These are phyloP conservation scores for Xylogone sp. DNA, from an alignment of 2,329 filamentous ascomycete genomes.

Conservation along the genomic window DNA sequence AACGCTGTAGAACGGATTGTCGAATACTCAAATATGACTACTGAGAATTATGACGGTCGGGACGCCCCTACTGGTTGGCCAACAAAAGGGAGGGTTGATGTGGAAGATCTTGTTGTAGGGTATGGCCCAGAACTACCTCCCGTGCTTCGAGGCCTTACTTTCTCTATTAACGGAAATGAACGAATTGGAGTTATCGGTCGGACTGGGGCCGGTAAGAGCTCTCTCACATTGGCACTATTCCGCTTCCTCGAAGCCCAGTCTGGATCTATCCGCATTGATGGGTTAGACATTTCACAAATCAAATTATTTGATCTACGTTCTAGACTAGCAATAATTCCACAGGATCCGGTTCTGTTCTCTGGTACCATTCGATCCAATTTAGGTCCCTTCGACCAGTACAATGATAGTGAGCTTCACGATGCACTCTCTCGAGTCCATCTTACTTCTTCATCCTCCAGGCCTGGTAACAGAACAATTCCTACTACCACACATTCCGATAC, in stretches of 20 bases:
- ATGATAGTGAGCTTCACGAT: slow-evolving; percentile 65
- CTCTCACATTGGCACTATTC: slow-evolving; percentile 71
- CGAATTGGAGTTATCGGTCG: slow-evolving; percentile 76
- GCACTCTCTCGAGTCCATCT: slow-evolving; percentile 69
- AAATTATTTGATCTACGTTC: slow-evolving; percentile 66
- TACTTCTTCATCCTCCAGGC: slow-evolving; percentile 10
- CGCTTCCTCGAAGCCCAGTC: slow-evolving; percentile 68
- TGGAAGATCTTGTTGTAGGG: slow-evolving; percentile 68
- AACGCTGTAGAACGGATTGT: slow-evolving; percentile 73
- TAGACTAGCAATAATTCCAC: slow-evolving; percentile 77
- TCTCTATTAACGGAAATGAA: slow-evolving; percentile 63
- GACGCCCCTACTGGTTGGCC: slow-evolving; percentile 72
- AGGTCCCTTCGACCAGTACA: slow-evolving; percentile 70
- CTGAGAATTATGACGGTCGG: slow-evolving; percentile 59
- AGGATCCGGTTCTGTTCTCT: slow-evolving; percentile 78
- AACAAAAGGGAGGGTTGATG: slow-evolving; percentile 66
- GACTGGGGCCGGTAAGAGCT: slow-evolving; percentile 76
- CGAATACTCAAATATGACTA: slow-evolving; percentile 68
- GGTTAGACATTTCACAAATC: slow-evolving; percentile 69
- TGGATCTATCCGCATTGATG: slow-evolving; percentile 67
- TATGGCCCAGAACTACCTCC: slow-evolving; percentile 70
- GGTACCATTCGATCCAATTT: slow-evolving; percentile 74
- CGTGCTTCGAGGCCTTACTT: slow-evolving; percentile 67
- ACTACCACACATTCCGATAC: slow-evolving; percentile 27
- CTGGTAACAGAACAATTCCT: slow-evolving; percentile 8